Percentiles rank a stretch among this genome's conserved stretches.
These are phyloP conservation scores for Oldenlandia corymbosa DNA, from an alignment of 257 asterid genomes.

Conservation along the genomic window DNA sequence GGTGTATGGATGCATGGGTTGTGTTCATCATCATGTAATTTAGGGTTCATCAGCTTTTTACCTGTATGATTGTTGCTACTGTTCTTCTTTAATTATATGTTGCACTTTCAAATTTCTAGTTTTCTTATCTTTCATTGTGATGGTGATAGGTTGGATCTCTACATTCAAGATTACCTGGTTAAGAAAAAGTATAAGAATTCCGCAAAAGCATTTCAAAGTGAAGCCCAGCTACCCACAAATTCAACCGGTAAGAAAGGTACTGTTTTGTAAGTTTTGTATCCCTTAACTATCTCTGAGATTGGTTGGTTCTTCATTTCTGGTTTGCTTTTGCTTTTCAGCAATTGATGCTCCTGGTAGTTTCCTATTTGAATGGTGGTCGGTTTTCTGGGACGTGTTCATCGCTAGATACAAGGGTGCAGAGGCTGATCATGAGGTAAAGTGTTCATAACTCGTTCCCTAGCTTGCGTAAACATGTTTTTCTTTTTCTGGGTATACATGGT, in stretches of 20 bases:
- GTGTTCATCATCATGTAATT: no score
- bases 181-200: constrained; percentile 24
- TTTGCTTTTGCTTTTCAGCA: constrained; percentile 15
- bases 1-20: background rate
- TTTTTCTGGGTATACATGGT: background rate
- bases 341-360: constrained; percentile 33
- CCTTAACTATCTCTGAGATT: background rate
- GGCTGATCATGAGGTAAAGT: constrained; percentile 15
- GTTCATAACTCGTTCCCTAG: background rate
- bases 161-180: constrained; percentile 25
- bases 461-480: background rate
- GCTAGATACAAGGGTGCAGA: constrained; percentile 16
- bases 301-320: background rate
- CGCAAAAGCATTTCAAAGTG: constrained; percentile 21
- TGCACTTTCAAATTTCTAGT: background rate
- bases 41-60: background rate
- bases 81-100: background rate
- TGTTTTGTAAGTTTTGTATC: background rate
- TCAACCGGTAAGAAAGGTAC: constrained; percentile 15
- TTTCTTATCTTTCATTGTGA: background rate
- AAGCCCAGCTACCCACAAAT: constrained; percentile 21
- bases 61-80: background rate
- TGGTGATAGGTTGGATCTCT: constrained; percentile 27
- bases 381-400: constrained; percentile 38
- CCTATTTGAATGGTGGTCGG: constrained; percentile 49